Percentiles rank a stretch among this genome's conserved stretches.
These are phyloP conservation scores for Euphorbia lathyris DNA, from an alignment of 345 rosid species.

Conservation along the genomic window DNA sequence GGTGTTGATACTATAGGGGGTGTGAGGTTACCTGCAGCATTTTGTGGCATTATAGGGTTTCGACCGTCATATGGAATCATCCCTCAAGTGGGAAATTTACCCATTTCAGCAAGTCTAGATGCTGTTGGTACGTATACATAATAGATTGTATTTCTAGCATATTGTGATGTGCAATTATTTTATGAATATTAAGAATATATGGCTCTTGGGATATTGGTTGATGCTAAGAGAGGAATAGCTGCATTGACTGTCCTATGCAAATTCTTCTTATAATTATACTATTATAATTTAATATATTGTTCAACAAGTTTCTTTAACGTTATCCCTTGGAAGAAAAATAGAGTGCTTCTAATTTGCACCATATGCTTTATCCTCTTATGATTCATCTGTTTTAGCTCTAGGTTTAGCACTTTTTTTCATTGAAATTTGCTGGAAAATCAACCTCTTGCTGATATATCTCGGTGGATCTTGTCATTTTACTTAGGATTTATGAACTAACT, in stretches of 20 bases:
- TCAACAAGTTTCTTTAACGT: neutral
- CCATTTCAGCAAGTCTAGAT: conserved; percentile 74
- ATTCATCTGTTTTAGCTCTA: neutral
- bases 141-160: neutral
- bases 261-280: neutral
- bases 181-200: neutral
- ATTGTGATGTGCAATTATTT: neutral
- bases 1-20: conserved; percentile 91
- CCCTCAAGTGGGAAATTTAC: conserved; percentile 54
- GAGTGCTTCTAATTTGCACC: neutral
- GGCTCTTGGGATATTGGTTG: neutral
- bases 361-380: no score
- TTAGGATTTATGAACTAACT: no score
- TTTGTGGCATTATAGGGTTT: conserved; percentile 83
- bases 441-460: no score
- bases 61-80: conserved; percentile 72
- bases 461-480: no score
- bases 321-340: neutral
- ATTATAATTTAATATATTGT: neutral
- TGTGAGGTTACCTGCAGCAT: conserved; percentile 85
- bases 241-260: neutral
- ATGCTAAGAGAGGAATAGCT: neutral
- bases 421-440: no score
- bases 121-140: conserved; percentile 62
- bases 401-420: no score